These are phyloP conservation scores for Globisporangium acanthophoron DNA, from an alignment of 352 stramenopile genomes.

Conservation along the genomic window DNA sequence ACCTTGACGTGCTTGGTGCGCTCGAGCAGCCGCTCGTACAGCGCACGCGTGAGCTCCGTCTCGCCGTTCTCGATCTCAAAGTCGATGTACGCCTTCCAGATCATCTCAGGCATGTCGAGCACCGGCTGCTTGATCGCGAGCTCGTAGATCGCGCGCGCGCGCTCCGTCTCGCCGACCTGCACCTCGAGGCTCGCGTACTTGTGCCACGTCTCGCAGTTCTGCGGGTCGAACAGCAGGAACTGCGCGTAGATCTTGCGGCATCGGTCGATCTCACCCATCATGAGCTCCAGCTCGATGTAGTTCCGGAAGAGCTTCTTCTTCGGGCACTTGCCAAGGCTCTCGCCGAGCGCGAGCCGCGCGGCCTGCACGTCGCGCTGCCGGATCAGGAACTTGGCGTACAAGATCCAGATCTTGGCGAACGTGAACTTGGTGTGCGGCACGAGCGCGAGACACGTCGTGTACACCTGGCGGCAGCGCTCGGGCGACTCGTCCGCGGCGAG, in stretches of 20 bases:
- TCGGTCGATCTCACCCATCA: slow-evolving; percentile 97
- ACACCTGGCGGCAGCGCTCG: slow-evolving; percentile 90
- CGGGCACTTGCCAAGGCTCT: slow-evolving; percentile 92
- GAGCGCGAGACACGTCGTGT: slow-evolving; percentile 90
- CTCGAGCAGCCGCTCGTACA: slow-evolving; percentile 97
- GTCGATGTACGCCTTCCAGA: slow-evolving; percentile 99
- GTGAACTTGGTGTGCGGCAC: slow-evolving; percentile 96
- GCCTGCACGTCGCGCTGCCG: slow-evolving; percentile 90
- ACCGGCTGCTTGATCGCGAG: slow-evolving; percentile 92
- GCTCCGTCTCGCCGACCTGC: slow-evolving; percentile 92
- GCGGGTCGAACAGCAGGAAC: slow-evolving; percentile 71
- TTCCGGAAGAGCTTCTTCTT: slow-evolving; percentile 91
- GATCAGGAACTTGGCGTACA: slow-evolving; percentile 96
- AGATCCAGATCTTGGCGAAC: slow-evolving; percentile 98
- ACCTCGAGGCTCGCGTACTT: slow-evolving; percentile 96
- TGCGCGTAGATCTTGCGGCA: slow-evolving; percentile 90
- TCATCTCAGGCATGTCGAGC: slow-evolving; percentile 97
- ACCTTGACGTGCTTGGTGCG: slow-evolving; percentile 97
- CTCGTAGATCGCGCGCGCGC: slow-evolving; percentile 94
- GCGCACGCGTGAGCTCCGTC: slow-evolving; percentile 76
- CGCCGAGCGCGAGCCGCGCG: slow-evolving; percentile 91
- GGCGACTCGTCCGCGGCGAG: slow-evolving; percentile 39
- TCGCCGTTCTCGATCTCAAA: slow-evolving; percentile 94
- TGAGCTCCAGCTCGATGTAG: slow-evolving; percentile 95
- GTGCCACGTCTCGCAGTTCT: slow-evolving; percentile 94